Evolutionary conservation across 768 basidiomycete genomes (phyloP), one percentile per base, ranked within the genome.

Genomic region (Suillus decipiens): DNA sequence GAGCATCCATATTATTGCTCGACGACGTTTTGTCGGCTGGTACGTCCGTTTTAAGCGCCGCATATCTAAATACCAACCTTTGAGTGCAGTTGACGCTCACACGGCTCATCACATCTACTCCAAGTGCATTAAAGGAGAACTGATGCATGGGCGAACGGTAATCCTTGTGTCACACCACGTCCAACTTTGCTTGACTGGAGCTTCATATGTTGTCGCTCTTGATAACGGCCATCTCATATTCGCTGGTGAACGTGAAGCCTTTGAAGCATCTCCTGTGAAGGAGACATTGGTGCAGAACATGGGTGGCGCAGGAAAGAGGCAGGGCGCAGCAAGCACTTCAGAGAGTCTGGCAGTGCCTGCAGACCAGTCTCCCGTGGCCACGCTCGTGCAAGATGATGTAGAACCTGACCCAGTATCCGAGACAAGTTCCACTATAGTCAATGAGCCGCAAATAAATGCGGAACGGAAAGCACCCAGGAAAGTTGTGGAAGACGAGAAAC

Each of bases 131-230:
- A 81, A 83, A 66, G 95, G 96, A 9, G 87, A 90, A 54, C 78
- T 97, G 47, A 81, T 95, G 72, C 75, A 78, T n/a, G 88, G 86
- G 19, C 82, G 95, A 54, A 97, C 96, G 1, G 78, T 96, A 56
- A 81, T 98, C 51, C 81, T 99, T 28, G 95, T 97, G 58, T 97
- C 96, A 3, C 96, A 99, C 71, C 95, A 96, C 70, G 91, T 97
- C 39, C 91, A 95, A 70, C 82, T 99, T 5, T 95, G 93, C 70
- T 83, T 87, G 2, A 86, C 92, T 1, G 89, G 86, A 36, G 93
- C 96, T 2, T 79, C 77, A 31, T 95, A 93, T 73, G 82, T 98
- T 67, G 90, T 96, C 43, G 88, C 90, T 15, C 80, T 95, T 34
- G 92, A 94, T 41, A 78, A 80, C 59, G 84, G 84, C 36, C 84